These are phyloP conservation scores for Tylopilus vinaceipallidus DNA, from an alignment of 768 basidiomycete species.

Conservation along the genomic window DNA sequence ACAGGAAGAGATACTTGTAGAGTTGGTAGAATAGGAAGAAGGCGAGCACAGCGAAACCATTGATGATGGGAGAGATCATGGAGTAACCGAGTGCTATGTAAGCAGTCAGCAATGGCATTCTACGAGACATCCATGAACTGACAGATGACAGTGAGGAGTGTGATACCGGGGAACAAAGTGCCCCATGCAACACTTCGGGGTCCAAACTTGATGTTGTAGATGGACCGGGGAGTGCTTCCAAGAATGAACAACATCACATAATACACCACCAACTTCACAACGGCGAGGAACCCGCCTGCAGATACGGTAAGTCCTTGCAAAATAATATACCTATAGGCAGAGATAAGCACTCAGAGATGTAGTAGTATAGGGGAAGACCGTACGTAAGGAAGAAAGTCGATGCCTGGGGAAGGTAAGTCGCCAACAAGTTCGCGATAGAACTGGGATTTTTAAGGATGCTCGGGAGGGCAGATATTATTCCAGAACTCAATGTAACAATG, in stretches of 20 bases:
- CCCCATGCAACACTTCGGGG: slow-evolving; percentile 73
- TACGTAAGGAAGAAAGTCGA: slow-evolving; percentile 91
- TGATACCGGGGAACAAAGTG: slow-evolving; percentile 64
- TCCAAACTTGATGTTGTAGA: slow-evolving; percentile 81
- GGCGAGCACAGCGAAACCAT: slow-evolving; percentile 77
- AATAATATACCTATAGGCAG: slow-evolving; percentile 57
- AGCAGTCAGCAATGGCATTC: background rate
- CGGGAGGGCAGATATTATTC: slow-evolving; percentile 72
- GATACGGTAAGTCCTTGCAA: slow-evolving; percentile 79
- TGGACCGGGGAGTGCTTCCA: slow-evolving; percentile 83
- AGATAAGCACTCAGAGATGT: background rate
- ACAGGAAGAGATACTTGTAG: slow-evolving; percentile 87
- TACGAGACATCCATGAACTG: slow-evolving; percentile 24
- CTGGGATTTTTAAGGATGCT: slow-evolving; percentile 64
- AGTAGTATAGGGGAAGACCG: slow-evolving; percentile 12
- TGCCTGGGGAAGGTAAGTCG: slow-evolving; percentile 73
- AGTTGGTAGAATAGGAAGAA: slow-evolving; percentile 84
- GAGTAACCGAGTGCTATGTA: slow-evolving; percentile 69
- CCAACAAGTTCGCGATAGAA: slow-evolving; percentile 68
- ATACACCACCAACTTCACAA: slow-evolving; percentile 75
- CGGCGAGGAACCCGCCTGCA: slow-evolving; percentile 77
- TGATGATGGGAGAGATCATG: slow-evolving; percentile 91
- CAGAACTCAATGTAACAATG: slow-evolving; percentile 81
- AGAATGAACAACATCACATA: slow-evolving; percentile 88
- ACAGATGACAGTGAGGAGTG: slow-evolving; percentile 84